Evolutionary conservation across 441 rosid species (phyloP).

Genomic region (Erysimum pusillum): DNA sequence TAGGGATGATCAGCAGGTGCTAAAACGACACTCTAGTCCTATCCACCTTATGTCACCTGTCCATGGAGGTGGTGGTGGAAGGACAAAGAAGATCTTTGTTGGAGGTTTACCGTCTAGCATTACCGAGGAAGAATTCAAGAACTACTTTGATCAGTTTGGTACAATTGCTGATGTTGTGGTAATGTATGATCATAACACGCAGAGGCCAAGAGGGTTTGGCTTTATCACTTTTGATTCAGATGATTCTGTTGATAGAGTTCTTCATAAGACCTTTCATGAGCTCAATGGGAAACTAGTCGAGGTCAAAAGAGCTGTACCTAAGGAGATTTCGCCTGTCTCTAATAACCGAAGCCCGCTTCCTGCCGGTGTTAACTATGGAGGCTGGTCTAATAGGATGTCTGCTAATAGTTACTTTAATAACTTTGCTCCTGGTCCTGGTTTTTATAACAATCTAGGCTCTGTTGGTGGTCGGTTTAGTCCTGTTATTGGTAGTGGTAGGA

Average conservation of each 20-base stretch:
- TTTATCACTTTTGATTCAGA: conserved; percentile 76
- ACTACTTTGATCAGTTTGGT: conserved; percentile 79
- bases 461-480: conserved; percentile 66
- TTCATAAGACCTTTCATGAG: conserved; percentile 70
- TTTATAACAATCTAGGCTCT: conserved; percentile 53
- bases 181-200: conserved; percentile 81
- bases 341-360: conserved; percentile 58
- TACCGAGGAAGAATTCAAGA: conserved; percentile 73
- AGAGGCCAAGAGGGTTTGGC: conserved; percentile 80
- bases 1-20: conserved; percentile 67
- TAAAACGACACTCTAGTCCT: conserved; percentile 54
- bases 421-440: conserved; percentile 64
- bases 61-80: conserved; percentile 59
- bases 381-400: conserved; percentile 48
- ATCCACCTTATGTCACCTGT: conserved; percentile 48
- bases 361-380: conserved; percentile 61
- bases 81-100: conserved; percentile 73
- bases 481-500: conserved; percentile 62
- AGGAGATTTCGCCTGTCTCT: conserved; percentile 61
- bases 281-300: conserved; percentile 79
- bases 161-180: conserved; percentile 72
- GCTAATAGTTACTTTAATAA: conserved; percentile 60
- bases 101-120: conserved; percentile 77
- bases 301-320: conserved; percentile 82
- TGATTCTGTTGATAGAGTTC: conserved; percentile 73